Base-by-base conservation (phyloP, 805 yeast species). In the Brettanomyces custersianus region DNA sequence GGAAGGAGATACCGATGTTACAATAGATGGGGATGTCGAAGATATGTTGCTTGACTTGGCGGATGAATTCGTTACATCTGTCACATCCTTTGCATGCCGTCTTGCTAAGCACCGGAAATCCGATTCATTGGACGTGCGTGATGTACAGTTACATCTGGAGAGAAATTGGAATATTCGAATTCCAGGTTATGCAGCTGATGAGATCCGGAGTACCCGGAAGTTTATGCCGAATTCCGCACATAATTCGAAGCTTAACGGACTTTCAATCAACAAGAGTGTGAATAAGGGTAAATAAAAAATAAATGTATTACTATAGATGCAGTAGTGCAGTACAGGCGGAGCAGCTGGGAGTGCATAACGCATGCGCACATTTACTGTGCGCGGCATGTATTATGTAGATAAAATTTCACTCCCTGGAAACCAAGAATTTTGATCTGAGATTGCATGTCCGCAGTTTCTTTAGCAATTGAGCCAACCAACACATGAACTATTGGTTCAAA, bases 1-100 rank as follows among this genome's bases (percentile, higher is more conserved):
- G 54, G 92, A 80, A 55, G 96, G 95, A 29, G 96, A 90, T 52
- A 82, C 90, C 13, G 94, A 87, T 49, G 78, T 94, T 5, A 70
- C 72, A 4, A 82, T 92, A 39, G 98, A 90, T 57, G 97, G 96
- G 20, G 96, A 92, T 58, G 95, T 86, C 13, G 96, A 88, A 57
- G 97, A 90, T 47, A 62, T 92, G 27, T 62, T 92, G 24, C 65
- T 92, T 30, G 98, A 92, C 57, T 63, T 92, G 33, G 96, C 98
- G 0, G 99, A 92, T 58, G 97, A 92, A 53, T 92, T 92, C 53
- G 92, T 92, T 12, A 73, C 82, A 6, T 79, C 84, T 33, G 95
- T 94, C 2, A 87, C 96, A 0, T 68, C 86, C 3, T 92, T 92
- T 63, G 95, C 97, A 1, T 90, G 97, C 54, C 73, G 94, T 37